These are phyloP conservation scores for Phalaenopsis aphrodite DNA, from an alignment of 106 monocot genomes.

Conservation along the genomic window DNA sequence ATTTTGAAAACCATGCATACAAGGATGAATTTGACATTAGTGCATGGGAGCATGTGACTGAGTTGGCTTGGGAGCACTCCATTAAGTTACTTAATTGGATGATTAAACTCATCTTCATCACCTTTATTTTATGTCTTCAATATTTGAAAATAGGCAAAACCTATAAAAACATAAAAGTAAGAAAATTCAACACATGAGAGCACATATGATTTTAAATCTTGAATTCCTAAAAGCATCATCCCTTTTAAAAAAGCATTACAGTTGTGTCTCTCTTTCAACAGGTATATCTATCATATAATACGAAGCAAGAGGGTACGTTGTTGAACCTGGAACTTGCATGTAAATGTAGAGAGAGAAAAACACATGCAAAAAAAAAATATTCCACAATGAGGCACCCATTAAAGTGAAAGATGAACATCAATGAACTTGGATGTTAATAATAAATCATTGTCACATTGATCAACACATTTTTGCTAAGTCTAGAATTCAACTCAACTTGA, in stretches of 20 bases:
- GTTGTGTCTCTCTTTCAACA: constrained; percentile 53
- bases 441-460: constrained; percentile 67
- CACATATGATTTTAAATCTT: constrained; percentile 40
- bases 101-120: no score
- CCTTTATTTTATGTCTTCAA: no score
- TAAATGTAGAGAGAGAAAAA: background rate
- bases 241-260: constrained; percentile 68
- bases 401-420: background rate
- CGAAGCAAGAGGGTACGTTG: constrained; percentile 64
- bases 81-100: no score
- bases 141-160: no score
- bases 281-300: constrained; percentile 82
- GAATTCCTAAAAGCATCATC: constrained; percentile 89
- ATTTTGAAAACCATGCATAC: no score
- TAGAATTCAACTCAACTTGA: constrained; percentile 9
- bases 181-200: no score
- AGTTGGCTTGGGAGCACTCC: no score
- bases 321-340: constrained; percentile 69
- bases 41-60: no score
- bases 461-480: constrained; percentile 64
- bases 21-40: no score
- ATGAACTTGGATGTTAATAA: constrained; percentile 84
- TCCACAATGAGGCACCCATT: background rate
- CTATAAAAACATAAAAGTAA: no score
- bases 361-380: background rate